A percentile compares a stretch with the other conserved stretches of the same genome.
Evolutionary conservation across 164 flowering plant genomes (phyloP).

Genomic region (Paratinospora sagittata): DNA sequence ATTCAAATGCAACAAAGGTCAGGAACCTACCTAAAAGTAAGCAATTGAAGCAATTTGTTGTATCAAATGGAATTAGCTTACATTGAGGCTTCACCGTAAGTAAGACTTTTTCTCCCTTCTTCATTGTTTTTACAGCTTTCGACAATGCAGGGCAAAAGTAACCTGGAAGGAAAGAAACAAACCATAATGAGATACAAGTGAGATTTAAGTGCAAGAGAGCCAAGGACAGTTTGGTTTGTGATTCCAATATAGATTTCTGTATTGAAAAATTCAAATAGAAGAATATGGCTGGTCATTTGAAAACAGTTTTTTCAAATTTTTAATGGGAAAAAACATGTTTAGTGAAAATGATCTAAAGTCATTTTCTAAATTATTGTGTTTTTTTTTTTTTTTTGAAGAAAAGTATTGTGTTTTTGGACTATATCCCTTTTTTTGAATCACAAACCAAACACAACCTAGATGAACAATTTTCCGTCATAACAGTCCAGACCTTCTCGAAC

Average conservation of each 20-base stretch:
- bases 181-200: background rate
- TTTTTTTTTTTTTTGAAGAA: too few relatives aligned
- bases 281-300: too few relatives aligned
- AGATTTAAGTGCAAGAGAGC: background rate
- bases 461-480: background rate
- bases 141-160: conserved; percentile 78
- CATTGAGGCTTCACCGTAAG: conserved; percentile 90
- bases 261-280: too few relatives aligned
- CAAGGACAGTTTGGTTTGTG: background rate
- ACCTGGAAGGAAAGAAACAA: conserved; percentile 32
- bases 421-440: too few relatives aligned
- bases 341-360: too few relatives aligned
- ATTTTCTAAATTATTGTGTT: too few relatives aligned
- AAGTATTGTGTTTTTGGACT: too few relatives aligned
- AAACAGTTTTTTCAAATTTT: too few relatives aligned
- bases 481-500: conserved; percentile 58
- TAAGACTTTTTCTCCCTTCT: conserved; percentile 80
- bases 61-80: conserved; percentile 23
- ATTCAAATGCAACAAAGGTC: background rate
- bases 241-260: too few relatives aligned
- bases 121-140: conserved; percentile 90
- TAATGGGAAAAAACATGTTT: too few relatives aligned
- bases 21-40: background rate
- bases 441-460: background rate
- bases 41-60: background rate